Evolutionary conservation across 768 basidiomycete species (phyloP).

Genomic region (Tricholoma sp.): DNA sequence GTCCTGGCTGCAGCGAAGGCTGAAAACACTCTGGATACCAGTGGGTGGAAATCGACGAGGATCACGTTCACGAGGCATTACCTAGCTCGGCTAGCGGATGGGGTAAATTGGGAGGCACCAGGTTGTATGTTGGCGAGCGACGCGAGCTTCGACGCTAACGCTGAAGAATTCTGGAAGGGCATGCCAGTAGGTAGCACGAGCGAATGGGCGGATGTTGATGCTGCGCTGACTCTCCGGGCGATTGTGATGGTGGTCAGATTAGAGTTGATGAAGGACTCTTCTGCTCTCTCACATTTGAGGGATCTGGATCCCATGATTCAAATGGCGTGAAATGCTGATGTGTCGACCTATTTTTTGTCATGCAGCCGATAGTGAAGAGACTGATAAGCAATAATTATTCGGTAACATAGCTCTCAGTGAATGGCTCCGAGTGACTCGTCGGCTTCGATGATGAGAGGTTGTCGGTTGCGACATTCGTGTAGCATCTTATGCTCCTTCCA

Average conservation of each 20-base stretch:
- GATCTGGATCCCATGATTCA: slow-evolving; percentile 12
- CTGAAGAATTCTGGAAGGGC: slow-evolving; percentile 2
- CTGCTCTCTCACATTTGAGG: slow-evolving; percentile 4
- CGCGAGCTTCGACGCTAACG: not conserved
- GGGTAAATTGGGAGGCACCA: not conserved
- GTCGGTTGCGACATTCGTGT: too few relatives aligned
- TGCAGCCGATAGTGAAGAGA: too few relatives aligned
- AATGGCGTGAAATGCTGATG: slow-evolving; percentile 1
- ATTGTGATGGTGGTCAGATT: slow-evolving; percentile 9
- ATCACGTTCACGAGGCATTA: slow-evolving; percentile 4
- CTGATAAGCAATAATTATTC: too few relatives aligned
- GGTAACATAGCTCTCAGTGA: too few relatives aligned
- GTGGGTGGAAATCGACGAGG: slow-evolving; percentile 6
- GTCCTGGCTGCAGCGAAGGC: not conserved
- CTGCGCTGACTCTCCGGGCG: slow-evolving; percentile 8
- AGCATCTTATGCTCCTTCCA: too few relatives aligned
- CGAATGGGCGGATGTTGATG: slow-evolving; percentile 9
- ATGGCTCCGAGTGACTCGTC: too few relatives aligned
- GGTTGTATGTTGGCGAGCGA: slow-evolving; percentile 6
- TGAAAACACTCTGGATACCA: not conserved
- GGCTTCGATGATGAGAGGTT: too few relatives aligned
- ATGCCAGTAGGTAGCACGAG: slow-evolving; percentile 4
- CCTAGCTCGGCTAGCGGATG: slow-evolving; percentile 8
- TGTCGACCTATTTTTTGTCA: not conserved
- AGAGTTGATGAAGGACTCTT: slow-evolving; percentile 10